Conservation (phyloP, 1,284 basidiomycete genomes). For the Cronartium quercuum region DNA sequence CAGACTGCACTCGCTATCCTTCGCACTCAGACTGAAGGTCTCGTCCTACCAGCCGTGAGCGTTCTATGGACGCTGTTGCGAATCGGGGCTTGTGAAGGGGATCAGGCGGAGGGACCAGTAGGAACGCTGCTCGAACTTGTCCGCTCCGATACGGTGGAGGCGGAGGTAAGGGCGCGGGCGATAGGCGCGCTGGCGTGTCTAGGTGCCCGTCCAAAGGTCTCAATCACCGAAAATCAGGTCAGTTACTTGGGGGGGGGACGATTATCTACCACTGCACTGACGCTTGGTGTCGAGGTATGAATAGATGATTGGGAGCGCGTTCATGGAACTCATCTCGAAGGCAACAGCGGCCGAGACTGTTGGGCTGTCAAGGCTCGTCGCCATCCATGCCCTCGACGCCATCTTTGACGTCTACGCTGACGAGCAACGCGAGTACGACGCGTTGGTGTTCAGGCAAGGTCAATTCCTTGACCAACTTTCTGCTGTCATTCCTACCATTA, state of each 20-base stretch:
- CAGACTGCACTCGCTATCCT: not conserved
- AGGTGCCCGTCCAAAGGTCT: not conserved
- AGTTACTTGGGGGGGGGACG: not conserved
- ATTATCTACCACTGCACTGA: too few species aligned
- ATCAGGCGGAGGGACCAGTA: too few species aligned
- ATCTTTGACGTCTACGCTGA: slow-evolving; percentile 31
- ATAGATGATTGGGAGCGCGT: slow-evolving; percentile 10
- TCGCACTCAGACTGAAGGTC: not conserved
- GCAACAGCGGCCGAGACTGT: not conserved
- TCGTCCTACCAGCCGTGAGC: not conserved
- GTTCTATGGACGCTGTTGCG: not conserved
- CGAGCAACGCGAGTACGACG: slow-evolving; percentile 10
- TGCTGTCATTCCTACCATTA: not conserved
- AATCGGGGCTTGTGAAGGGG: too few species aligned
- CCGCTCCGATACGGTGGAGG: too few species aligned
- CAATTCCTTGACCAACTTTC: not conserved
- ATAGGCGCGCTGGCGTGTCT: too few species aligned
- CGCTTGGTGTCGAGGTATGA: too few species aligned
- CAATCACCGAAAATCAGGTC: slow-evolving; percentile 25
- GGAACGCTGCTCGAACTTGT: too few species aligned
- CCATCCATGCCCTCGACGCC: slow-evolving; percentile 17
- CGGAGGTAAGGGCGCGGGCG: too few species aligned
- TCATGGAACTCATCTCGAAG: slow-evolving; percentile 17
- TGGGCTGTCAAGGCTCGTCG: not conserved
- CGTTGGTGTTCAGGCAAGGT: slow-evolving; percentile 11